Percentiles rank a stretch among this genome's conserved stretches.
Conservation (phyloP, 257 asterid genomes). For the Lycium barbarum region DNA sequence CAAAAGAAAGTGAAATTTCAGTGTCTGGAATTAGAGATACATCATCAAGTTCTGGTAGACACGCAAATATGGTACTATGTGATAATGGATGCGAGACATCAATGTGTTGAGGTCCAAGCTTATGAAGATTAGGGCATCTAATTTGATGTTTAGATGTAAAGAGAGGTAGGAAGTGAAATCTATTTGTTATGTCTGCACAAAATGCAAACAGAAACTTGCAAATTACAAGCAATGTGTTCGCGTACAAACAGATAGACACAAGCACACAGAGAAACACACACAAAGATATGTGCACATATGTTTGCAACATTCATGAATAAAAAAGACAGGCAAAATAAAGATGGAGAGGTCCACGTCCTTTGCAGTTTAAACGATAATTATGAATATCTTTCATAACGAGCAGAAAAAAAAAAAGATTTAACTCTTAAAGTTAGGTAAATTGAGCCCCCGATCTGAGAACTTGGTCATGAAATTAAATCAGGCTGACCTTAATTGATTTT, state of each 20-base stretch:
- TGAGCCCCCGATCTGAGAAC: neutral
- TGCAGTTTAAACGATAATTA: neutral
- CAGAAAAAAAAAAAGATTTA: neutral
- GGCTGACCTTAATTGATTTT: neutral
- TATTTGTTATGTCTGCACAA: neutral
- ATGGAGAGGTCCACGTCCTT: neutral
- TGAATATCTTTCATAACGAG: neutral
- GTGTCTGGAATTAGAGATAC: neutral
- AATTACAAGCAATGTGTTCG: neutral
- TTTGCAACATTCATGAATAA: neutral
- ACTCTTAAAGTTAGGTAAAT: neutral
- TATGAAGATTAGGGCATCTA: neutral
- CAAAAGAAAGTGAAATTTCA: neutral
- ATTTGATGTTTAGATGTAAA: neutral
- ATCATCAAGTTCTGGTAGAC: neutral
- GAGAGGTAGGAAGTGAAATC: neutral
- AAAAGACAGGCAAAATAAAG: neutral
- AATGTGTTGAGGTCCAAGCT: neutral
- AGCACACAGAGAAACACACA: neutral
- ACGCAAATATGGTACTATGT: neutral
- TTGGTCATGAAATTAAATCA: neutral
- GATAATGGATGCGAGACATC: neutral
- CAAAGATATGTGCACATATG: neutral
- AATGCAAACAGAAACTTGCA: neutral
- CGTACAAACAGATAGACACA: neutral